Percentiles rank a stretch among this genome's conserved stretches.
Conservation (phyloP, 2,329 filamentous ascomycete species). For the Neodidymelliopsis sp. region DNA sequence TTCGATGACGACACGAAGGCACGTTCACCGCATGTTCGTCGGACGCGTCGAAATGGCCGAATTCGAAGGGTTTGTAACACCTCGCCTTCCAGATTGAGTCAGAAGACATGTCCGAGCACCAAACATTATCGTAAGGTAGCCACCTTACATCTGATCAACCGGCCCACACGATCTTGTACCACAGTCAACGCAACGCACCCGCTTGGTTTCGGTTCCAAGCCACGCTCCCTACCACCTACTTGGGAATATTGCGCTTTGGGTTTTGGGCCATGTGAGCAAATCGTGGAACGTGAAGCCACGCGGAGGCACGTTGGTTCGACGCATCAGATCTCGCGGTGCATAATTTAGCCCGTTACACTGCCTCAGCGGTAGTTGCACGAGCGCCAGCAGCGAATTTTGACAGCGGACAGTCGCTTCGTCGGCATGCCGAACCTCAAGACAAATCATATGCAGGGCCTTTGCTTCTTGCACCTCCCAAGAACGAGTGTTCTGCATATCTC, state of each 20-base stretch:
- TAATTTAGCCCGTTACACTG: conserved; percentile 43
- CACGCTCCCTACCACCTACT: conserved; percentile 14
- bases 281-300: conserved; percentile 27
- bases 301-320: conserved; percentile 34
- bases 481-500: neutral
- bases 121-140: conserved; percentile 29
- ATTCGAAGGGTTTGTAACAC: conserved; percentile 19
- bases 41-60: conserved; percentile 5
- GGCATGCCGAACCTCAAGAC: neutral
- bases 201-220: conserved; percentile 9
- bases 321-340: conserved; percentile 45
- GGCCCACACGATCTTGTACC: conserved; percentile 30
- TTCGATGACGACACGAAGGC: conserved; percentile 21
- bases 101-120: conserved; percentile 7
- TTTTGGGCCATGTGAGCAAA: conserved; percentile 32
- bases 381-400: conserved; percentile 23
- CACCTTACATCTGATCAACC: conserved; percentile 25
- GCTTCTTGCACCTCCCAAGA: neutral
- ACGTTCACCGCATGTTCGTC: conserved; percentile 22
- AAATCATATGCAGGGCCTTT: conserved; percentile 16
- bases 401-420: conserved; percentile 22
- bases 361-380: conserved; percentile 23
- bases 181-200: conserved; percentile 10
- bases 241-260: conserved; percentile 16
- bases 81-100: conserved; percentile 13